Conservation (phyloP, 2,329 filamentous ascomycete genomes). For the Zelopaecilomyces penicillatus region DNA sequence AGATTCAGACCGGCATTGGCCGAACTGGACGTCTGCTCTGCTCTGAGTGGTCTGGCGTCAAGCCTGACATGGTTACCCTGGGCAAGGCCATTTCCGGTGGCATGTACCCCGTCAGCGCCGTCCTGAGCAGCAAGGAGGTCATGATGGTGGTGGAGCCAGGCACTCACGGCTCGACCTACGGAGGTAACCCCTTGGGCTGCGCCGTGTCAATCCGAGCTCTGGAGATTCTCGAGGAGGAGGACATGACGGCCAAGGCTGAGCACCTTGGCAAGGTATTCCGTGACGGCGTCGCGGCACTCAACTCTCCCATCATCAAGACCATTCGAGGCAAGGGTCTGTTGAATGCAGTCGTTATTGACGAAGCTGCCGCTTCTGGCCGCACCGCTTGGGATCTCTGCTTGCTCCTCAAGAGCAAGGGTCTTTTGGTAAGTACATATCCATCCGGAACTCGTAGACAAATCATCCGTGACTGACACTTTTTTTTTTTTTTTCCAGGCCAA, state of each 20-base stretch:
- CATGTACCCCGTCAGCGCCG: slow-evolving; percentile 97
- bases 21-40: slow-evolving; percentile 91
- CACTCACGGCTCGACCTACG: slow-evolving; percentile 97
- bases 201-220: slow-evolving; percentile 92
- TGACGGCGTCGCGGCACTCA: slow-evolving; percentile 63
- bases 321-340: slow-evolving; percentile 89
- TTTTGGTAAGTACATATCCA: slow-evolving; percentile 57
- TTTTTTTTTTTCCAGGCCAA: slow-evolving; percentile 59
- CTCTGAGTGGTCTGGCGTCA: slow-evolving; percentile 89
- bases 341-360: slow-evolving; percentile 94
- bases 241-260: slow-evolving; percentile 76
- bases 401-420: slow-evolving; percentile 87
- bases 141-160: slow-evolving; percentile 96
- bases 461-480: background rate
- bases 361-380: slow-evolving; percentile 73
- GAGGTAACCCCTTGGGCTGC: slow-evolving; percentile 90
- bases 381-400: slow-evolving; percentile 95
- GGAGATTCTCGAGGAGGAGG: slow-evolving; percentile 87
- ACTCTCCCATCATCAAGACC: slow-evolving; percentile 69
- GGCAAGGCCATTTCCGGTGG: slow-evolving; percentile 97
- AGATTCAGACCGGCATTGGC: slow-evolving; percentile 97
- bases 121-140: slow-evolving; percentile 78
- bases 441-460: no score
- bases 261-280: slow-evolving; percentile 76
- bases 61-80: slow-evolving; percentile 87